Evolutionary conservation across 257 asterid genomes (phyloP).

Genomic region (Capsicum pubescens): DNA sequence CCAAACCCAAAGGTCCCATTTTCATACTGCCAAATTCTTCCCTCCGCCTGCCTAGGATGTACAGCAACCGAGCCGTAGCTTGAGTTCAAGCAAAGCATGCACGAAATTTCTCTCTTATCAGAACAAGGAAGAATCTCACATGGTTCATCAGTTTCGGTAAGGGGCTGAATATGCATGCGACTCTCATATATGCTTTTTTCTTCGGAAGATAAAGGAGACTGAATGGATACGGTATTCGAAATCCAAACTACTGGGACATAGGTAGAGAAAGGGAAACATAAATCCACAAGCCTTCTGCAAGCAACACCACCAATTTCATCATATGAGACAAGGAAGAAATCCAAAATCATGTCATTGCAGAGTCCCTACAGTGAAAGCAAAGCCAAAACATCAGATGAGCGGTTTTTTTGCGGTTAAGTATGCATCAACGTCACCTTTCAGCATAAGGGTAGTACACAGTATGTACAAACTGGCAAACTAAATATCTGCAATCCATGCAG

Average conservation of each 20-base stretch:
- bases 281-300: constrained; percentile 81
- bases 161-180: constrained; percentile 66
- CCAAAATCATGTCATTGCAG: constrained; percentile 69
- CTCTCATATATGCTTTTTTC: constrained; percentile 61
- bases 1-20: constrained; percentile 88
- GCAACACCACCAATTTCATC: constrained; percentile 86
- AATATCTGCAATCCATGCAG: constrained; percentile 11
- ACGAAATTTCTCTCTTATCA: constrained; percentile 48
- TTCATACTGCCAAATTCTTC: constrained; percentile 77
- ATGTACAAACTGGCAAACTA: constrained; percentile 14
- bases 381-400: constrained; percentile 23
- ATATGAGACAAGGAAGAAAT: constrained; percentile 75
- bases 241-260: constrained; percentile 81
- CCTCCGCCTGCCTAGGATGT: constrained; percentile 66
- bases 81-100: constrained; percentile 72
- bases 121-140: constrained; percentile 37
- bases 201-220: constrained; percentile 70
- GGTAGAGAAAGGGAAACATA: constrained; percentile 49
- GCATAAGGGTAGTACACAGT: background rate
- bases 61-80: constrained; percentile 67
- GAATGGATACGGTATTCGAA: constrained; percentile 50
- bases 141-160: constrained; percentile 44
- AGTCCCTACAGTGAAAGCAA: constrained; percentile 63
- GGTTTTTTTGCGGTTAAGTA: background rate
- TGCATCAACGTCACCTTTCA: background rate